Evolutionary conservation across 2,329 filamentous ascomycete genomes (phyloP), one percentile per base, ranked within the genome.

Genomic region (Fusarium burgessii): DNA sequence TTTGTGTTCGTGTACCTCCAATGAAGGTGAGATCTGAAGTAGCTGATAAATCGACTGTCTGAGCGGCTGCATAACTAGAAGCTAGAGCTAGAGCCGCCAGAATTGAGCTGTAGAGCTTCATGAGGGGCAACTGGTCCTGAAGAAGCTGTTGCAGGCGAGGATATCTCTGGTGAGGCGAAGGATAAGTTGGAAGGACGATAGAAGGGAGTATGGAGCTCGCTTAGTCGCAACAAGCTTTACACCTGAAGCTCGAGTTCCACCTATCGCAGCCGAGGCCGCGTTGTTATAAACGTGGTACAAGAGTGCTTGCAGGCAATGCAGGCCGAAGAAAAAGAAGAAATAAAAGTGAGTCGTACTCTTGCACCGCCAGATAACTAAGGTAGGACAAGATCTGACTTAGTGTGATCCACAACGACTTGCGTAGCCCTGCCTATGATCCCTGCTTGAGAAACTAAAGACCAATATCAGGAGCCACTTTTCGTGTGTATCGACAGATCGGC

Each of bases 11-110:
- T 33, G 80, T 81, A 55, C 80, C 82, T 40, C 75, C 76, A 58
- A 79, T 74, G 58, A 83, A 83, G 25, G 78, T 80, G 33, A 83
- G 76, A 11, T 78, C 78, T 15, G 78, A 77, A 10, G 80, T 79
- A 20, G 65, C 77, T 23, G 76, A 72, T 62, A 79, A 77, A 27
- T 76, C 76, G 33, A 81, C 74, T 17, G 68, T 66, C 43, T 79
- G 77, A 12, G 77, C 75, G 29, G 61, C 46, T 43, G 61, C 78
- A 29, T 68, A 68, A 50, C 74, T 67, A 42, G 71, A 71, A 54
- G 70, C 58, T 46, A 78, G 42, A 32, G 67, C 60, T 57, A 79
- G 62, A 42, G 67, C 64, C 66, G 74, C 64, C 45, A 79, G 47
- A 58, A 70, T 65, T 46, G 70, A 60, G 36, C 47, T 49, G 43